Base-by-base conservation (phyloP, 306 rosid genomes). In the peach (Prunus persica) region DNA sequence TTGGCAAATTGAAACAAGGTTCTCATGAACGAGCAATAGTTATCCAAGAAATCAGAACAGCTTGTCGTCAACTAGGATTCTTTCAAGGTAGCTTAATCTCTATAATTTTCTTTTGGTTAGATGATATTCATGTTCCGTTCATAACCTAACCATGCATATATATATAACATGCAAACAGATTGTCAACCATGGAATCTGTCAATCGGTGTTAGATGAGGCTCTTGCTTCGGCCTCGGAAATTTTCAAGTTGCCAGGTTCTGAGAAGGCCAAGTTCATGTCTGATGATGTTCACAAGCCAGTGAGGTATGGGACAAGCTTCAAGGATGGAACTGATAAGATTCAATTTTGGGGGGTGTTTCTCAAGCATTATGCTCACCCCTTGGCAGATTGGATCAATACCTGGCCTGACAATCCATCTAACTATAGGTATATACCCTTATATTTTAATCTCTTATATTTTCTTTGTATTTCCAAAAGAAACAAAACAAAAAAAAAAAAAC, bases 351-450 rank as follows among this genome's bases (percentile, higher is more conserved):
- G 95, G 82, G 71, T 79, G 14, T 81, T 88, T 69, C 91, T 90
- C 68, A 90, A 90, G 66, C 95, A 90, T 49, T 86, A 86, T 46
- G 86, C 90, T 8, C 78, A 85, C 78, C 91, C 91, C 2, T 83
- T 85, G 65, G 65, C 80, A 16, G 84, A 83, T 30, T 89, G 88
- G 88, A 82, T 84, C 22, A 70, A 82, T 30, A 19, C 56, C 49
- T 85, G 90, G 93, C 93, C 91, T 13, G 8, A 65, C 70, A 87
- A 80, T 76, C 93, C 93, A 27, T 68, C 61, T 0, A 57, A 46
- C 3, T 89, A 85, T 69, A 87, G 88, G 93, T 83, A 67, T 22
- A 3, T 61, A 2, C 0, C 34, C 4, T 11, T 41, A 27, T 13
- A 28, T 8, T 27, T 27, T 15, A 25, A 4, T 13, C 34, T 61